These are phyloP conservation scores for Globisporangium canariense DNA, from an alignment of 352 stramenopile species.

Conservation along the genomic window DNA sequence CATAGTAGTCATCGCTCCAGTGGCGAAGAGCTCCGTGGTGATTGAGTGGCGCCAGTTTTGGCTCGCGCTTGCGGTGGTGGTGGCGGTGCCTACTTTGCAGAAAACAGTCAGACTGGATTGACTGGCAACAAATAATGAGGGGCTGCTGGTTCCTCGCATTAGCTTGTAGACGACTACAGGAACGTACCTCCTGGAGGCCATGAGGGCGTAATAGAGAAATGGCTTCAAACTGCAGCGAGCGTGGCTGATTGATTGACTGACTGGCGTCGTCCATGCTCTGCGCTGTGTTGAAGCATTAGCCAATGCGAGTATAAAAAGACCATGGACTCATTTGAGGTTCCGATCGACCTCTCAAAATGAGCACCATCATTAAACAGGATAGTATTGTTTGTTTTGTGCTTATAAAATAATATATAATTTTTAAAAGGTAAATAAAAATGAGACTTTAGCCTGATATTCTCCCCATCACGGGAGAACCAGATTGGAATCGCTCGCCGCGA, in stretches of 20 bases:
- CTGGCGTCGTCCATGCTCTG: neutral
- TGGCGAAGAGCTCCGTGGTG: neutral
- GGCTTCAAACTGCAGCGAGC: neutral
- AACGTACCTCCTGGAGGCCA: neutral
- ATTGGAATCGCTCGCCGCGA: neutral
- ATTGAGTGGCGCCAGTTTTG: neutral
- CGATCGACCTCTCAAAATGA: neutral
- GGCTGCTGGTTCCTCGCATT: too few species aligned
- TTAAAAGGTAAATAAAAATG: neutral
- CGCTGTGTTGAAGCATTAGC: conserved; percentile 4
- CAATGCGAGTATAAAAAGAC: conserved; percentile 11
- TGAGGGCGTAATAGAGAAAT: neutral
- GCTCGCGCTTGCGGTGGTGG: neutral
- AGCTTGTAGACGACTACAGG: too few species aligned
- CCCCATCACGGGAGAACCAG: neutral
- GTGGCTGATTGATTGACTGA: neutral
- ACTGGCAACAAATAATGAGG: too few species aligned
- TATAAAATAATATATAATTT: neutral
- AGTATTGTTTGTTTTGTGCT: neutral
- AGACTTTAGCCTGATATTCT: neutral
- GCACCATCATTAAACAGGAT: too few species aligned
- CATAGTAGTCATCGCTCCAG: neutral
- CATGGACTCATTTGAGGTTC: neutral
- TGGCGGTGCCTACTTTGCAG: neutral
- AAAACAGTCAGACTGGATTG: neutral